phyloP scores from a whole-genome alignment of 441 rosid species.

The Aleurites moluccanus region DNA sequence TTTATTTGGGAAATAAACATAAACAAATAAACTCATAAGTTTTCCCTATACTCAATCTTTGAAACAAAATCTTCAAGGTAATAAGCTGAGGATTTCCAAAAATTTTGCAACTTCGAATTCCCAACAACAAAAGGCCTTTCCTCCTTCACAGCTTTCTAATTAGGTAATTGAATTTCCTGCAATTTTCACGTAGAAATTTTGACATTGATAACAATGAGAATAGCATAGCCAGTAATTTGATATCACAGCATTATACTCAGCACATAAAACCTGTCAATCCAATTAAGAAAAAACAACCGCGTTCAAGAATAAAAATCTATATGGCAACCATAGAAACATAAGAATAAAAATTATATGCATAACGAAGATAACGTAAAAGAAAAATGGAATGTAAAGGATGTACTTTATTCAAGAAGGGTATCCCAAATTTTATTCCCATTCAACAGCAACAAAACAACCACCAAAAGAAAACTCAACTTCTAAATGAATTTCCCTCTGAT shows the following conservation, averaged over 20 bases:
- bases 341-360: not conserved
- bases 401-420: not conserved
- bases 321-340: not conserved
- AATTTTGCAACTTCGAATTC: conserved; percentile 34
- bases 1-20: not conserved
- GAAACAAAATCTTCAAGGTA: conserved; percentile 41
- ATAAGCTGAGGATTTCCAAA: conserved; percentile 54
- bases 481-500: too few species aligned
- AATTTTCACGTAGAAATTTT: not conserved
- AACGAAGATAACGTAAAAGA: not conserved
- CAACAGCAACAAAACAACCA: not conserved
- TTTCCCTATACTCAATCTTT: conserved; percentile 30
- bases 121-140: conserved; percentile 32
- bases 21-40: not conserved
- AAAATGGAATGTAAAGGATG: not conserved
- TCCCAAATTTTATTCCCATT: not conserved
- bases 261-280: too few species aligned
- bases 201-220: too few species aligned
- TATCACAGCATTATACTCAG: too few species aligned
- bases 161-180: conserved; percentile 53
- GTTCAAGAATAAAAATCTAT: too few species aligned
- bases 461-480: not conserved
- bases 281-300: too few species aligned
- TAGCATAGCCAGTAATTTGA: not conserved
- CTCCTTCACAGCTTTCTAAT: conserved; percentile 31